Evolutionary conservation across 106 monocot species (phyloP), one percentile per base, ranked within the genome.

Genomic region (Vanilla planifolia): DNA sequence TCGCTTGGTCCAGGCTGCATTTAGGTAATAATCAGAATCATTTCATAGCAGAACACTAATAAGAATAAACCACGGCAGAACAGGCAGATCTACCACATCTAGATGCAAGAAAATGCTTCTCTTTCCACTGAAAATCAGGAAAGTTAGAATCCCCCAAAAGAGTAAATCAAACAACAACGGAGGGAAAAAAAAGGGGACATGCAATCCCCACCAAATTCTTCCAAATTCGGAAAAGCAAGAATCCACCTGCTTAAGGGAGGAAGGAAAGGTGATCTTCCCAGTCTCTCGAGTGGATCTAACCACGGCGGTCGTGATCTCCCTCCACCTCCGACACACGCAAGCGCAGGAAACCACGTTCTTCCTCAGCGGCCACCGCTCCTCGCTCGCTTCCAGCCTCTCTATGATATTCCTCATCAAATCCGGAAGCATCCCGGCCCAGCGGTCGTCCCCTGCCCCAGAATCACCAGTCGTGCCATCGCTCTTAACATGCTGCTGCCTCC

Each of bases 201-300:
- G 15, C 2, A 53, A 53, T 14, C 9, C 19, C 56, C 56, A 32
- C 6, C 7, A 33, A 5, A 19, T n/a, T 16, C n/a, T 27, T 25
- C 7, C 25, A 16, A 32, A 53, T 29, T 52, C 19, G 56, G 56
- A 56, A 15, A 53, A 26, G 0, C 19, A 11, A 32, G 21, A 21
- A 37, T 22, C 7, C 5, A 88, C 93, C 93, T 89, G 81, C 51
- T 93, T 93, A 47, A 93, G 88, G 17, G 84, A 85, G 27, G 72
- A 76, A 30, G 85, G 88, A 62, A 93, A 85, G 23, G 93, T 89
- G 68, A 93, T 81, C 61, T 55, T 67, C 7, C 88, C 84, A 39
- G 60, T 60, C 48, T 76, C 80, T 7, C 36, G 16, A 3, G 73
- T 74, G 3, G 80, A 57, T 8, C 61, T 24, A 45, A 88, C 74